Conservation (phyloP, 441 rosid species). For the Erodium texanum region DNA sequence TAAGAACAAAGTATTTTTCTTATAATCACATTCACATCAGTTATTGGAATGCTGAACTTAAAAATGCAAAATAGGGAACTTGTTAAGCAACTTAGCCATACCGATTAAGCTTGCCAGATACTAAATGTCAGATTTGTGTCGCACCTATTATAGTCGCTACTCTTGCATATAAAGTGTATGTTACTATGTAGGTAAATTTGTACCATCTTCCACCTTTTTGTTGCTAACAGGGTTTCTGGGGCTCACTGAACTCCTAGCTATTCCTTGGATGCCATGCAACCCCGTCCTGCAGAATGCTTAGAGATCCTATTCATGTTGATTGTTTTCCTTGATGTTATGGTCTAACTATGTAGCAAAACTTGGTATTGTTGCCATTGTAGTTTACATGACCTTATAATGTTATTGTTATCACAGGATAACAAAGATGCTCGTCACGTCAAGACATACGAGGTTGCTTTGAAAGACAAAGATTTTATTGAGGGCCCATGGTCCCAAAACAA, state of each 20-base stretch:
- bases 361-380: background rate
- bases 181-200: too few species aligned
- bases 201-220: background rate
- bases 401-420: constrained; percentile 53
- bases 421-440: constrained; percentile 96
- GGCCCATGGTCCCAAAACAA: constrained; percentile 96
- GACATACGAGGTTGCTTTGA: constrained; percentile 89
- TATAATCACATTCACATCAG: background rate
- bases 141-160: too few species aligned
- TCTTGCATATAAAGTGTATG: too few species aligned
- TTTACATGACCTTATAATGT: constrained; percentile 5
- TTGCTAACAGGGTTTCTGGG: background rate
- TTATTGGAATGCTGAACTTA: background rate
- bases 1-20: background rate
- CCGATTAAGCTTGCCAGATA: too few species aligned
- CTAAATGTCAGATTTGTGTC: too few species aligned
- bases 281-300: background rate
- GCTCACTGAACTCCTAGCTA: background rate
- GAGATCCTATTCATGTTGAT: background rate
- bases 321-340: background rate
- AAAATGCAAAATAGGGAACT: background rate
- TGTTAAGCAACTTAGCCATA: background rate
- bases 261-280: background rate
- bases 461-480: constrained; percentile 93
- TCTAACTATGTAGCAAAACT: background rate